Base-by-base conservation (phyloP, 805 yeast species). In the Suhomyces sp. region DNA sequence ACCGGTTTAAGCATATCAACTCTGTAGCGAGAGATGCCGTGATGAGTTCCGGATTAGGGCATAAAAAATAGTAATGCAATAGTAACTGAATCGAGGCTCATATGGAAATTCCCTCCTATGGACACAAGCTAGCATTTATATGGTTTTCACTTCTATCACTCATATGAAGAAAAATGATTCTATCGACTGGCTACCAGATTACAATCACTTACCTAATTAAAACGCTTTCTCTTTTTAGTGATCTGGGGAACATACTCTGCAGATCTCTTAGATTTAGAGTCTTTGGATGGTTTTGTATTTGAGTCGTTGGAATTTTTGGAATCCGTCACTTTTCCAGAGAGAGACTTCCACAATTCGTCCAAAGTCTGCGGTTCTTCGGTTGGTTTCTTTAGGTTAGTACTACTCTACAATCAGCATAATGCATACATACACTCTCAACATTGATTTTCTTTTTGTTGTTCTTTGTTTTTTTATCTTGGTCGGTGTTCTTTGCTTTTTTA, bases 1-100 rank as follows among this genome's bases (percentile, higher is more conserved):
- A 89, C 67, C 75, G 97, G 56, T 94, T 94, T 73, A 91, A 88
- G 60, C 98, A 94, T 66, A 94, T 94, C 52, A 94, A 93, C 62
- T 77, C 91, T 3, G 82, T 90, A 1, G 92, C 97, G 0, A 76
- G 97, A 62, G 94, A 90, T 47, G 97, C 93, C 0, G 77, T 94
- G 0, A 69, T 83, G 1, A 79, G 74, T 49, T 96, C 89, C 2
- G 83, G 83, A 50, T 44, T 54, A 50, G 56, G 48, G 54, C 57
- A 52, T 46, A 62, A 61, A 44, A 70, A 69, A 52, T 69, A 63
- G 57, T 69, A 68, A 53, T 55, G 53, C n/a, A 45, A 22, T 25
- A 39, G 20, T 6, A 9, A 31, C n/a, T n/a, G n/a, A n/a, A n/a
- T n/a, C n/a, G n/a, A n/a, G n/a, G n/a, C n/a, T n/a, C n/a, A n/a